Evolutionary conservation across 768 basidiomycete species (phyloP).

Genomic region (Suillus subluteus): DNA sequence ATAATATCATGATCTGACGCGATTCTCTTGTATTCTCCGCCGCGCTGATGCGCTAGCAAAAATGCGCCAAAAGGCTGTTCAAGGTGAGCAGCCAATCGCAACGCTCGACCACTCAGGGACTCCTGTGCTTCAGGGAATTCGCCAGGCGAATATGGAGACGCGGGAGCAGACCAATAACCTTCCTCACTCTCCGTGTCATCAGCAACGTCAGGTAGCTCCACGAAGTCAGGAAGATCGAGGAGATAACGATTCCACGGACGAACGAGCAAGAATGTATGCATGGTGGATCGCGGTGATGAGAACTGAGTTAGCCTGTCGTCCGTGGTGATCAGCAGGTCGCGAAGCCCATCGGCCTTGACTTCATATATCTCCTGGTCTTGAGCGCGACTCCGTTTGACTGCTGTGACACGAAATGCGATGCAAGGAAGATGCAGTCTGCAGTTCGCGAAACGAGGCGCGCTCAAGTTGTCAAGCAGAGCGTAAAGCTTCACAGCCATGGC

Average conservation of each 20-base stretch:
- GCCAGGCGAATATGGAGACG: too few species aligned
- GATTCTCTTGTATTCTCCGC: too few species aligned
- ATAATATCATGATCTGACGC: too few species aligned
- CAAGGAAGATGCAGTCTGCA: neutral
- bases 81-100: too few species aligned
- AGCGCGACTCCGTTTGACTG: neutral
- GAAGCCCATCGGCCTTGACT: neutral
- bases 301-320: neutral
- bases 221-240: neutral
- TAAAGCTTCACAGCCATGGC: neutral
- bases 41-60: too few species aligned
- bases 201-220: neutral
- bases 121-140: too few species aligned
- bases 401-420: slow-evolving; percentile 1
- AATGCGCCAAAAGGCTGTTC: too few species aligned
- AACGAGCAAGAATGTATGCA: neutral
- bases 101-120: too few species aligned
- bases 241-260: neutral
- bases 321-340: neutral
- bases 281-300: neutral
- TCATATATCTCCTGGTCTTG: neutral
- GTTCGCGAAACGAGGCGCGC: neutral
- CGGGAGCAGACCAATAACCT: too few species aligned
- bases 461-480: neutral
- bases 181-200: neutral